Evolutionary conservation across 1,284 basidiomycete species (phyloP), one percentile per base, ranked within the genome.

Genomic region (Paramarasmius palmivorus): DNA sequence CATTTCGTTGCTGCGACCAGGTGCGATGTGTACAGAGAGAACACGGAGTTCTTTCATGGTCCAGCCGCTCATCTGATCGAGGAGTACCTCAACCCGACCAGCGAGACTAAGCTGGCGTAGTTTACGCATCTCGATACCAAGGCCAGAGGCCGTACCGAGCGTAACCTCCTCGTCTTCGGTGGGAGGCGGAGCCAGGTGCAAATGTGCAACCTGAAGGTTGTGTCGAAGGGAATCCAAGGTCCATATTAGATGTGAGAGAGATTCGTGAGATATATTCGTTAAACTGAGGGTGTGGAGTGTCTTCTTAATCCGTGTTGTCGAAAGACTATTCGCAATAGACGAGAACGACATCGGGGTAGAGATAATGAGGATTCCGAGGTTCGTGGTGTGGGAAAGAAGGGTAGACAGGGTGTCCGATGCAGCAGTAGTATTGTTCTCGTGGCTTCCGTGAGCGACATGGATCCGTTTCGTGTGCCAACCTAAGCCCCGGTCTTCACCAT

Each of bases 61-160:
- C 88, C 88, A 90, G 1, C 75, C 81, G 0, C 70, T 70, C 0
- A 84, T 81, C 58, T 89, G 82, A 52, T 90, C 88, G 6, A 88
- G 60, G 59, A 90, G 82, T 47, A 84, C 81, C 26, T 79, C 76
- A 45, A 79, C 79, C 39, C 77, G 72, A 0, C 87, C 88, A 1
- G 73, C 72, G 1, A 90, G 63, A 5, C 79, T 78, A 35, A 90
- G 78, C 56, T 88, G 84, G 46, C 79, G 73, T 1, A 90, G 75
- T 34, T 71, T 26, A n/a, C 19, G 12, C 25, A 46, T 23, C 4
- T 17, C 44, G 44, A 46, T 32, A 4, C 29, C 25, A 6, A 32
- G 2, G 10, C 44, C 44, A 15, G 25, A 23, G 7, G 26, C 7
- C 19, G 44, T 17, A 9, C 44, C 44, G 14, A 46, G 25, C 32